phyloP scores from a whole-genome alignment of 148 eudicot species.

The Chenopodium berlandieri region DNA sequence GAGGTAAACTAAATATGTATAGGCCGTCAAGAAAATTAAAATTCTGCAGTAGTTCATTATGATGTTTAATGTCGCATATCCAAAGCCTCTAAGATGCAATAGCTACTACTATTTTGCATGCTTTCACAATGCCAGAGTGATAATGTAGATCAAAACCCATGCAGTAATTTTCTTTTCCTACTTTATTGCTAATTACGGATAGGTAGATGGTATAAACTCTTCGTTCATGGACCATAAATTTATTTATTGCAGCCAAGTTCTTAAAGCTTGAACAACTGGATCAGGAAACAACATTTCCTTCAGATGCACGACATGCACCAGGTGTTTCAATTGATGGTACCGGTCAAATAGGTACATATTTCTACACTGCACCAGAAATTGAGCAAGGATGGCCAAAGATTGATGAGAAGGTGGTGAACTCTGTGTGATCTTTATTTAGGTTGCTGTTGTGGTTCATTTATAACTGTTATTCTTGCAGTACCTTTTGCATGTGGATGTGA shows the following conservation, averaged over 20 bases:
- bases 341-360: conserved; percentile 93
- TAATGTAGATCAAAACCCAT: not conserved
- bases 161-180: not conserved
- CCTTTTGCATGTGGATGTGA: conserved; percentile 12
- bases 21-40: no score
- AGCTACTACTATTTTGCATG: not conserved
- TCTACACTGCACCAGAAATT: conserved; percentile 97
- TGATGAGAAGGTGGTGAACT: conserved; percentile 71
- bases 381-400: conserved; percentile 99
- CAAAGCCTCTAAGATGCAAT: not conserved
- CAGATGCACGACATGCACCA: conserved; percentile 63
- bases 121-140: not conserved
- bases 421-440: conserved; percentile 1
- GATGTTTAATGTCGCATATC: not conserved
- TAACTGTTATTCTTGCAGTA: not conserved
- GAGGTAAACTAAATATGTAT: not conserved
- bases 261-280: conserved; percentile 89
- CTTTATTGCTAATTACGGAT: not conserved
- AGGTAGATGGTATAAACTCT: not conserved
- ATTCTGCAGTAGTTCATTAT: not conserved
- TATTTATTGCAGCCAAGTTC: conserved; percentile 72
- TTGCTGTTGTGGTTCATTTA: conserved; percentile 1
- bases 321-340: conserved; percentile 88
- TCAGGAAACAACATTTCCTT: conserved; percentile 61
- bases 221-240: conserved; percentile 8